Evolutionary conservation across 805 yeast genomes (phyloP).

Genomic region (Metschnikowia dekortorum): DNA sequence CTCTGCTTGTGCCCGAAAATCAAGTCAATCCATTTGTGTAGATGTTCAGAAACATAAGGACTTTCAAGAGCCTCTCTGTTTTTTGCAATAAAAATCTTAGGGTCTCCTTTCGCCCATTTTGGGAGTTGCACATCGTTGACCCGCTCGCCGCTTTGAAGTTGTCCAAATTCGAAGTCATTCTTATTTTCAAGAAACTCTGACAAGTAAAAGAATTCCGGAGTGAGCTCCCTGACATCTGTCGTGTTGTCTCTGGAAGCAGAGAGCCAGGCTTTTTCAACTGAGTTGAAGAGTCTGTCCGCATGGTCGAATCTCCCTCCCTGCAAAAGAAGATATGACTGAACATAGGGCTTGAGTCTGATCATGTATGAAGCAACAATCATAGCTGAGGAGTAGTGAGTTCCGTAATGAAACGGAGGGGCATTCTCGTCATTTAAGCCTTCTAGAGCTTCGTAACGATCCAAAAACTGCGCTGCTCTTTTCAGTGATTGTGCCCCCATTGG

Average conservation of each 20-base stretch:
- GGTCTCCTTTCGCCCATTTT: conserved; percentile 79
- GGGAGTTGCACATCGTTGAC: conserved; percentile 69
- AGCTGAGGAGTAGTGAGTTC: conserved; percentile 90
- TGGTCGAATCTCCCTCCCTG: conserved; percentile 91
- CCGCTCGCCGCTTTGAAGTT: conserved; percentile 55
- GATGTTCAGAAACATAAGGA: conserved; percentile 67
- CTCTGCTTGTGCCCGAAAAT: conserved; percentile 77
- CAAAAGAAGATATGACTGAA: conserved; percentile 66
- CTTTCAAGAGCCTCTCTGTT: conserved; percentile 84
- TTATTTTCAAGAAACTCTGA: conserved; percentile 73
- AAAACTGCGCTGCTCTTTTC: conserved; percentile 57
- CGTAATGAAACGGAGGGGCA: conserved; percentile 83
- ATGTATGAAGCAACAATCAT: conserved; percentile 85
- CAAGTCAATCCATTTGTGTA: conserved; percentile 83
- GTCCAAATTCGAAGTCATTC: conserved; percentile 68
- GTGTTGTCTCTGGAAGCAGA: conserved; percentile 77
- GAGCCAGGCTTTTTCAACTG: conserved; percentile 73
- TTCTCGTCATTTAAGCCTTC: conserved; percentile 51
- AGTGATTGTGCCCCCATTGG: conserved; percentile 89
- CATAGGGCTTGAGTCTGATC: conserved; percentile 75
- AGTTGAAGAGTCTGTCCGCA: conserved; percentile 76
- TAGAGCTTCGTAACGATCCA: conserved; percentile 69
- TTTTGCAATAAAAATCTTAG: conserved; percentile 64
- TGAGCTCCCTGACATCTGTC: conserved; percentile 83
- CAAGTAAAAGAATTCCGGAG: conserved; percentile 79